These are phyloP conservation scores for Dissophora ornata DNA, from an alignment of 192 early-diverging fungal species.

Conservation along the genomic window DNA sequence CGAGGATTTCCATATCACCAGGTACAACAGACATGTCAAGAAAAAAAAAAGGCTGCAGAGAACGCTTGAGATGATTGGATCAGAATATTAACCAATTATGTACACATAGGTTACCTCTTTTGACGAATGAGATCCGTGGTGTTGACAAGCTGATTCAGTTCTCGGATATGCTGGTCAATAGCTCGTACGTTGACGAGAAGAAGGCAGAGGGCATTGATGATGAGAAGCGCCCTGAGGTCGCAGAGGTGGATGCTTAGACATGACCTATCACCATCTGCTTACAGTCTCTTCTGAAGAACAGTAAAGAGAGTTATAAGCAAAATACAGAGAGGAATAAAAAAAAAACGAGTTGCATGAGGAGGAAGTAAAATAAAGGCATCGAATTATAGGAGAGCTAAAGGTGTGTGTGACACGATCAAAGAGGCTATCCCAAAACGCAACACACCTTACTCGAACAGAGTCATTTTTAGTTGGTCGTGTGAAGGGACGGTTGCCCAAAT, in stretches of 20 bases:
- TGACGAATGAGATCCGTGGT: constrained; percentile 97
- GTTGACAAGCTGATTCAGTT: constrained; percentile 93
- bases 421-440: too few relatives aligned
- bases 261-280: too few relatives aligned
- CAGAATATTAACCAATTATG: background rate
- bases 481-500: too few relatives aligned
- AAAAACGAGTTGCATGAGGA: too few relatives aligned
- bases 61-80: background rate
- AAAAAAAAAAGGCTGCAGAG: background rate
- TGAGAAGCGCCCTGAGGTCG: constrained; percentile 1
- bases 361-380: too few relatives aligned
- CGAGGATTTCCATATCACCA: constrained; percentile 94
- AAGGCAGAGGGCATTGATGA: constrained; percentile 49
- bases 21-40: constrained; percentile 11
- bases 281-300: too few relatives aligned
- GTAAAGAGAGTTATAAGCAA: too few relatives aligned
- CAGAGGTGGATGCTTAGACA: background rate
- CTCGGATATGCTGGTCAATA: constrained; percentile 88
- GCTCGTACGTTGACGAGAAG: constrained; percentile 45
- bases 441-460: too few relatives aligned
- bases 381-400: too few relatives aligned
- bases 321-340: too few relatives aligned
- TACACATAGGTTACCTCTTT: constrained; percentile 82
- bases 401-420: too few relatives aligned
- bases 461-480: too few relatives aligned